These are phyloP conservation scores for Scedosporium dehoogii DNA, from an alignment of 2,329 filamentous ascomycete genomes.

Conservation along the genomic window DNA sequence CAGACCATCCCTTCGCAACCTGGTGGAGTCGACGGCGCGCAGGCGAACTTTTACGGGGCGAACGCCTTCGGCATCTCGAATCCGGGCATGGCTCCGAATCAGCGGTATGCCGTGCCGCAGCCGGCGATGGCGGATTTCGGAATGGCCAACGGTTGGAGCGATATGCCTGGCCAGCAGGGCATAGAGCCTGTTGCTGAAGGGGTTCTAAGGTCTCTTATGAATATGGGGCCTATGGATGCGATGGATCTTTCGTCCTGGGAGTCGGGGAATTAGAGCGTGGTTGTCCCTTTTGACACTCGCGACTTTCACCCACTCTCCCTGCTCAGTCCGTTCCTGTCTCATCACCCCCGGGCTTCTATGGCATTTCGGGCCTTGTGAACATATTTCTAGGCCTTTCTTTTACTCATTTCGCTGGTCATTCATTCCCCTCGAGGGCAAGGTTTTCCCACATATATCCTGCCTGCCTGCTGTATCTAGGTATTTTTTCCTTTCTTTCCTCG, in stretches of 20 bases:
- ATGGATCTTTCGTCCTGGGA: slow-evolving; percentile 47
- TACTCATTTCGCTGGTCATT: background rate
- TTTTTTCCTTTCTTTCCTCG: no score
- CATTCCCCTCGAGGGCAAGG: no score
- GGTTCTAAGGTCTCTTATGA: slow-evolving; percentile 46
- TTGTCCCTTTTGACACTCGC: background rate
- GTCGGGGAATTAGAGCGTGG: slow-evolving; percentile 9
- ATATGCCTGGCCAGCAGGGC: slow-evolving; percentile 29
- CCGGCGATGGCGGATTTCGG: slow-evolving; percentile 28
- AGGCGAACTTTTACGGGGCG: slow-evolving; percentile 10
- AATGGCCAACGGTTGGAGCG: slow-evolving; percentile 34
- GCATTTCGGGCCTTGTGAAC: background rate
- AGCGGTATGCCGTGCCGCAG: slow-evolving; percentile 24
- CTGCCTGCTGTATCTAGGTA: no score
- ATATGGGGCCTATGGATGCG: slow-evolving; percentile 49
- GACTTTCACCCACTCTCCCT: background rate
- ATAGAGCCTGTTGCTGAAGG: slow-evolving; percentile 49
- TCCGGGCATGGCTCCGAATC: slow-evolving; percentile 22
- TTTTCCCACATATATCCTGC: no score
- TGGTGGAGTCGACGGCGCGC: background rate
- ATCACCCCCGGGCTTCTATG: background rate
- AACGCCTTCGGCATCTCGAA: slow-evolving; percentile 26
- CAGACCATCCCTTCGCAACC: slow-evolving; percentile 20
- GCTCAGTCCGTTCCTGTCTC: background rate
- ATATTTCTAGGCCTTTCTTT: background rate